Conservation (phyloP, 2,329 filamentous ascomycete species). For the Pestalotiopsis sp. region DNA sequence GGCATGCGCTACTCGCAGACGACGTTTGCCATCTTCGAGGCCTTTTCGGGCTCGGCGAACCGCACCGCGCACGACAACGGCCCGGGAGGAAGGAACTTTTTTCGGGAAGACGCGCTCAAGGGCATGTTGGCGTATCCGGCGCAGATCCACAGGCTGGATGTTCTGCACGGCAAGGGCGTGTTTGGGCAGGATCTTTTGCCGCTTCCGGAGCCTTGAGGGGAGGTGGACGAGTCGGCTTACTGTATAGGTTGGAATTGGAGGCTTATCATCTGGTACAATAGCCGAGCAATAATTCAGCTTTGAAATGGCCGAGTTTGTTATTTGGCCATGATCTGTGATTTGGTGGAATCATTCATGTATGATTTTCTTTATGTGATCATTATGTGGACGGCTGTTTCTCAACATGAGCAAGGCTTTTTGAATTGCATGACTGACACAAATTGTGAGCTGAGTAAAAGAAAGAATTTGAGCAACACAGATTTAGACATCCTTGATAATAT, state of each 20-base stretch:
- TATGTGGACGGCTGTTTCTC: too few relatives aligned
- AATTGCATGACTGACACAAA: too few relatives aligned
- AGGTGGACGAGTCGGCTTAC: neutral
- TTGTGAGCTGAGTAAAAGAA: too few relatives aligned
- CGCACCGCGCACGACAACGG: slow-evolving; percentile 13
- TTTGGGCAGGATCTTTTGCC: slow-evolving; percentile 4
- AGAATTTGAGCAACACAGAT: too few relatives aligned
- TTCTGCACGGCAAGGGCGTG: slow-evolving; percentile 10
- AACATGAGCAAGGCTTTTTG: too few relatives aligned
- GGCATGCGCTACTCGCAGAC: slow-evolving; percentile 15
- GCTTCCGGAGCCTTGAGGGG: neutral
- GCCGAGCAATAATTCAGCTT: too few relatives aligned
- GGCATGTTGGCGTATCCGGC: slow-evolving; percentile 13
- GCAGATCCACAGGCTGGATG: slow-evolving; percentile 12
- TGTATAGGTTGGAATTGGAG: neutral
- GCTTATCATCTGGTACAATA: too few relatives aligned
- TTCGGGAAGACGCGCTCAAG: slow-evolving; percentile 10
- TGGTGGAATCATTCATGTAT: too few relatives aligned
- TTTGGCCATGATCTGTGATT: too few relatives aligned
- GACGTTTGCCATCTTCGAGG: slow-evolving; percentile 16
- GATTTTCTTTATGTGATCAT: too few relatives aligned
- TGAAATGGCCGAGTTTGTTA: too few relatives aligned
- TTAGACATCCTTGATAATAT: too few relatives aligned
- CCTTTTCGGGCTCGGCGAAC: slow-evolving; percentile 1
- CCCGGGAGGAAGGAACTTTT: slow-evolving; percentile 6